Percentiles rank a stretch among this genome's conserved stretches.
These are phyloP conservation scores for Salpingoeca rosetta DNA, from an alignment of 78 protist species.

Conservation along the genomic window DNA sequence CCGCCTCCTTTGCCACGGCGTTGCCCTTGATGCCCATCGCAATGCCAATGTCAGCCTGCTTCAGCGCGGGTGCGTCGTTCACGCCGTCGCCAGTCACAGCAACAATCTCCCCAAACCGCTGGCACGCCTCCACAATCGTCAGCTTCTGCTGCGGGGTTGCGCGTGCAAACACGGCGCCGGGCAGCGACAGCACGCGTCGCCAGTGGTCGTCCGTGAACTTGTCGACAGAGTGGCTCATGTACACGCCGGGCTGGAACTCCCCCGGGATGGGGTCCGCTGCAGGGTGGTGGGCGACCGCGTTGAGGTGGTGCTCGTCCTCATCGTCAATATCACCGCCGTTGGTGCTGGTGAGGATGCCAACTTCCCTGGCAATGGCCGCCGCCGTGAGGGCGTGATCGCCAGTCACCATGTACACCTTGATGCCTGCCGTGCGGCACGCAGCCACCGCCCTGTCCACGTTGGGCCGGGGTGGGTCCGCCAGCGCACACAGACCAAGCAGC, in stretches of 20 bases:
- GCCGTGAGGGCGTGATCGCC: constrained; percentile 97
- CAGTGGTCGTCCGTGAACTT: constrained; percentile 5
- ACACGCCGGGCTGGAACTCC: background rate
- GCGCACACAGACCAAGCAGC: constrained; percentile 63
- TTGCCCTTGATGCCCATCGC: constrained; percentile 89
- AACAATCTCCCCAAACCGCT: constrained; percentile 60
- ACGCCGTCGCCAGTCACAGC: constrained; percentile 95
- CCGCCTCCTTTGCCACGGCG: constrained; percentile 91
- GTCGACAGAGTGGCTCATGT: background rate
- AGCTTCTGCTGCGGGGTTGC: constrained; percentile 90
- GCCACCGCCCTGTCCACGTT: constrained; percentile 53
- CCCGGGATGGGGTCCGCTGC: too few species aligned
- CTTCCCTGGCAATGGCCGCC: constrained; percentile 80
- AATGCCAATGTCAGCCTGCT: constrained; percentile 87
- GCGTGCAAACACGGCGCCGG: constrained; percentile 84
- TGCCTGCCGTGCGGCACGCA: constrained; percentile 36
- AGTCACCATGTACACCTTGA: constrained; percentile 91
- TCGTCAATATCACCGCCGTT: constrained; percentile 38
- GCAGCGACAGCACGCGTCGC: constrained; percentile 6
- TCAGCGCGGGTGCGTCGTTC: constrained; percentile 96
- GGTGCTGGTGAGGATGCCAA: constrained; percentile 39
- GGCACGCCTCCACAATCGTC: constrained; percentile 72
- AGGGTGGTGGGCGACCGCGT: too few species aligned
- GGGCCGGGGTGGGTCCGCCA: constrained; percentile 94
- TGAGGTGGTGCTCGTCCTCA: background rate